Conservation (phyloP, 2,329 filamentous ascomycete genomes). For the Colletotrichum sp. region DNA sequence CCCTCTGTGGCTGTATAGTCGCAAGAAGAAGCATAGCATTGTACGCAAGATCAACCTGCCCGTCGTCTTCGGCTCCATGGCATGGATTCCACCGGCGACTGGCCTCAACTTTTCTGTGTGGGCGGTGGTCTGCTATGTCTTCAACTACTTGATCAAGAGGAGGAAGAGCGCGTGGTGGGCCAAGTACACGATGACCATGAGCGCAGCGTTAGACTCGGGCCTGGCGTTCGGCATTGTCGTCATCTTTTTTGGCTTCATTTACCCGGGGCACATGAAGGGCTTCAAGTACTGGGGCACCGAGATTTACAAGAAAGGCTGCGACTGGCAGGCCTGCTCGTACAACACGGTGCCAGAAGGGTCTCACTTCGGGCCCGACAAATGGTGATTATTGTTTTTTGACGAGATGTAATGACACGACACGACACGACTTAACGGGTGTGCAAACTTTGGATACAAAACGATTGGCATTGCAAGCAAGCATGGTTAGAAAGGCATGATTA, state of each 20-base stretch:
- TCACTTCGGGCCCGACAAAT: conserved; percentile 69
- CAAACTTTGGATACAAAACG: not conserved
- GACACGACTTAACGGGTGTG: not conserved
- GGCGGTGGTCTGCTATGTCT: conserved; percentile 83
- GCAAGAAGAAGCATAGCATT: conserved; percentile 63
- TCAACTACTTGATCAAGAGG: conserved; percentile 78
- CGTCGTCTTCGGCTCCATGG: conserved; percentile 81
- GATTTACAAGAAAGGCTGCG: conserved; percentile 82
- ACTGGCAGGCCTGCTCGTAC: conserved; percentile 83
- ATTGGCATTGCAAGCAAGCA: conserved; percentile 4
- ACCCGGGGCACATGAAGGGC: conserved; percentile 73
- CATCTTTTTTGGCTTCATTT: conserved; percentile 87
- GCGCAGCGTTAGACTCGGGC: conserved; percentile 82
- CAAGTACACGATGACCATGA: conserved; percentile 90
- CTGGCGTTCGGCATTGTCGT: conserved; percentile 83
- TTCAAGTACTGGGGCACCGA: conserved; percentile 92
- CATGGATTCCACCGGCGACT: conserved; percentile 86
- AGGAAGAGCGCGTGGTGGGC: conserved; percentile 81
- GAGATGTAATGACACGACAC: not conserved
- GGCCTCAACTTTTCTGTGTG: conserved; percentile 90
- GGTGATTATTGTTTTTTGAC: conserved; percentile 42
- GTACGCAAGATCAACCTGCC: conserved; percentile 82
- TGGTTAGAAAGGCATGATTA: not conserved
- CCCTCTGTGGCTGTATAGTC: conserved; percentile 73
- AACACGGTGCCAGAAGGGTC: conserved; percentile 65